Percentiles rank a stretch among this genome's conserved stretches.
Evolutionary conservation across 176 grass and related monocot species (phyloP).

Genomic region (Cenchrus fungigraminus): DNA sequence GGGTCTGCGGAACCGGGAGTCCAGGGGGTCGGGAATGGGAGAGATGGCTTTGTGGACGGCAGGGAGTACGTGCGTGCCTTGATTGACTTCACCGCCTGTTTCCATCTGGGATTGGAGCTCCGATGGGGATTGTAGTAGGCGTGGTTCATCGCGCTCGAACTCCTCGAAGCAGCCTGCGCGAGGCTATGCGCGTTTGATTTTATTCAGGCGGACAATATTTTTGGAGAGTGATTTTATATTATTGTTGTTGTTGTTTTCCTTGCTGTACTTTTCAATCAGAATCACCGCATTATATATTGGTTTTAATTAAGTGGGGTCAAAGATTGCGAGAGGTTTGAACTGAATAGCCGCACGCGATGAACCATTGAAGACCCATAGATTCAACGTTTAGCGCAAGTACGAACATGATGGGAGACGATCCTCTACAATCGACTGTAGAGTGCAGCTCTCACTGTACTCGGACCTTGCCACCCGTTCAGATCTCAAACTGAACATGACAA

Average conservation of each 20-base stretch:
- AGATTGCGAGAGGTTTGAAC: neutral
- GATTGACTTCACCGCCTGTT: conserved; percentile 15
- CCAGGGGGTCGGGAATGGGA: neutral
- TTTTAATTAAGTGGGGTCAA: neutral
- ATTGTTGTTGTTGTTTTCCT: neutral
- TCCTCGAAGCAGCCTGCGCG: neutral
- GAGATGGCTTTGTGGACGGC: neutral
- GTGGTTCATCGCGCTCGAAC: neutral
- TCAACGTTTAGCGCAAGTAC: too few species aligned
- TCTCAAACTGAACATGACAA: too few species aligned
- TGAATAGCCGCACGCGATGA: neutral
- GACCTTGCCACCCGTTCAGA: too few species aligned
- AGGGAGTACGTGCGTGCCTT: neutral
- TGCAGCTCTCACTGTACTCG: too few species aligned
- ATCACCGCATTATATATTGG: neutral
- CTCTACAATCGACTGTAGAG: too few species aligned
- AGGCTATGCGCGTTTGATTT: neutral
- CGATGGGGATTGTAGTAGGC: neutral
- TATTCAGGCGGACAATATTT: too few species aligned
- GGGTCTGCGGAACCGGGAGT: too few species aligned
- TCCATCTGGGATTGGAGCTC: neutral
- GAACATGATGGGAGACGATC: too few species aligned
- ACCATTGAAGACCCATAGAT: too few species aligned
- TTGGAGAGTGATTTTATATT: neutral
- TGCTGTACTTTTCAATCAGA: neutral